Percentiles rank a stretch among this genome's conserved stretches.
Conservation (phyloP, 306 rosid species). For the Fragaria vesca region DNA sequence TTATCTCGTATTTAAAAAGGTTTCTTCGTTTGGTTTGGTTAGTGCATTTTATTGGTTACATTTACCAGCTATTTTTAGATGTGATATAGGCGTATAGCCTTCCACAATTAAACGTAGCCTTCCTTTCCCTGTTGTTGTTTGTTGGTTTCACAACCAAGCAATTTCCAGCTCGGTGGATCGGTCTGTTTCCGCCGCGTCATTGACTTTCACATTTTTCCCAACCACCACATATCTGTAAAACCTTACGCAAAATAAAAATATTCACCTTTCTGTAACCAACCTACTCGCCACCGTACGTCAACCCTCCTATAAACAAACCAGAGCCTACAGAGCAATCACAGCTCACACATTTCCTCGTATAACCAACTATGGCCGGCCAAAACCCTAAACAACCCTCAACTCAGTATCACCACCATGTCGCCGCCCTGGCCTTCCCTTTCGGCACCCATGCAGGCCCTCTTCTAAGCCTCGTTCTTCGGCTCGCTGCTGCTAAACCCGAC, state of each 20-base stretch:
- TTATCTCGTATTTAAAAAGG: no score
- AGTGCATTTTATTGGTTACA: background rate
- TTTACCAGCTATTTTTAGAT: background rate
- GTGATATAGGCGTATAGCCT: background rate
- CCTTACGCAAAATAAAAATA: background rate
- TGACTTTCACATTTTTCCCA: background rate
- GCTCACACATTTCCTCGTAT: background rate
- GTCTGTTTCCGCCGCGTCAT: background rate
- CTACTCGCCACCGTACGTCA: background rate
- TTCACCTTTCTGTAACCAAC: background rate
- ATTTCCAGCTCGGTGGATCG: background rate
- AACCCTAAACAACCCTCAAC: background rate
- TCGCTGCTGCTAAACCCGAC: constrained; percentile 35
- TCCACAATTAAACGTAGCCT: no score
- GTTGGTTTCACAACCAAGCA: background rate
- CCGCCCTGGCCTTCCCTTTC: constrained; percentile 65
- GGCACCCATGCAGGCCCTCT: constrained; percentile 72
- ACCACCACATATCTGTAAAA: background rate
- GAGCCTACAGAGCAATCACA: background rate
- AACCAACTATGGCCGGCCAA: constrained; percentile 7
- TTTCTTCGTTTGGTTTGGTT: no score
- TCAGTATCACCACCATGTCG: constrained; percentile 41
- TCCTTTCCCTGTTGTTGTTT: background rate
- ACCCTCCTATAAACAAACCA: background rate
- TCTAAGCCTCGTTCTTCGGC: constrained; percentile 35